Base-by-base conservation (phyloP, 768 basidiomycete genomes). In the Boletus sp. region DNA sequence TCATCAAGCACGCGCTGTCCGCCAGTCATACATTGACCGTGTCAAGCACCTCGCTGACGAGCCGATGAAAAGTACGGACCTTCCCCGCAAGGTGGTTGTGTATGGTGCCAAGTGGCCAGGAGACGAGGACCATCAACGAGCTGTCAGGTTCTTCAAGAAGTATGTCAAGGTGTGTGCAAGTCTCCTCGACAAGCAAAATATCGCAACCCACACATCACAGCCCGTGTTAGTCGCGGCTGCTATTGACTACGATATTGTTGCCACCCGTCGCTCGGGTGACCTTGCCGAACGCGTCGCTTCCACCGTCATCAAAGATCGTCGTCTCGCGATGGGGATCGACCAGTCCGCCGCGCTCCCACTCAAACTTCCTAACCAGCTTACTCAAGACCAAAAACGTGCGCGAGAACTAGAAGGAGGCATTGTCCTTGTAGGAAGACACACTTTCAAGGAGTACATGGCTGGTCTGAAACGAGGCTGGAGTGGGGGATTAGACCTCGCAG, bases 161-260 rank as follows among this genome's bases (percentile, higher is more conserved):
- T 98, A 97, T 74, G 84, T 98, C 76, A 96, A 97, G 88, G 97
- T 97, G 59, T 59, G 83, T 64, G 42, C 52, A 61, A 50, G 59
- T 64, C 58, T 57, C 15, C 34, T 46, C 21, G 43, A 46, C 42
- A 30, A 34, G 40, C n/a, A 40, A 27, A 46, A 25, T 39, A 34
- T 47, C 11, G 21, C 14, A 64, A 39, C 47, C 7, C 44, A 47
- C 48, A 34, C 47, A 40, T 42, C 53, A 14, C 65, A 99, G 97
- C 97, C 97, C 9, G 82, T 96, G 52, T 78, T 99, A 6, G 90
- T 95, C 34, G 94, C 96, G 6, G 93, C 94, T 2, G 97, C 93
- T 0, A 76, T 98, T 34, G 97, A 99, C 78, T 99, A 90, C 70
- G 85, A 88, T 35, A 81, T 94, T 70, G 73, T 93, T 44, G 77